A percentile compares a stretch with the other conserved stretches of the same genome.
These are phyloP conservation scores for Parietaria judaica DNA, from an alignment of 306 rosid genomes.

Conservation along the genomic window DNA sequence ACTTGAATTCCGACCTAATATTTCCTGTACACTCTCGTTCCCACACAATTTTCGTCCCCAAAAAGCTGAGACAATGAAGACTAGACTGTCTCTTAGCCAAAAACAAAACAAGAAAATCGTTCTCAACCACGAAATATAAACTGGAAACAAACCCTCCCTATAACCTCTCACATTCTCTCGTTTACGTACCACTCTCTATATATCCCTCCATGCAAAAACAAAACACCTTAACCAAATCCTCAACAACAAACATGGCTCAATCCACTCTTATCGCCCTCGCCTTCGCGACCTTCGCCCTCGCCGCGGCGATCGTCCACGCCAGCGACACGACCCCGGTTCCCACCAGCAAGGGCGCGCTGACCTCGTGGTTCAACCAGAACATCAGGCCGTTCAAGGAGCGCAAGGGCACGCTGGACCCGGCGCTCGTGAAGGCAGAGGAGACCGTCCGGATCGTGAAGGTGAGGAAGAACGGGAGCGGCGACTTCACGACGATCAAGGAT, in stretches of 20 bases:
- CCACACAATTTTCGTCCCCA: neutral
- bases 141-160: neutral
- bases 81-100: neutral
- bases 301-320: conserved; percentile 8
- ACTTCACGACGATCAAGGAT: conserved; percentile 34
- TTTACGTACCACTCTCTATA: neutral
- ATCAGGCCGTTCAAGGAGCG: conserved; percentile 8
- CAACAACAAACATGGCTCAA: neutral
- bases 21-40: neutral
- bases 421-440: conserved; percentile 35
- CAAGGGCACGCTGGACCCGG: conserved; percentile 26
- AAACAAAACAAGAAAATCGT: neutral
- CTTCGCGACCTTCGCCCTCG: conserved; percentile 4
- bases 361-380: conserved; percentile 30
- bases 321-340: conserved; percentile 24
- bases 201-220: neutral
- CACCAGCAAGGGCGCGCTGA: conserved; percentile 10
- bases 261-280: neutral
- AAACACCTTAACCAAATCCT: neutral
- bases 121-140: neutral
- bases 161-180: neutral
- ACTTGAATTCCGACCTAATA: neutral
- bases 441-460: conserved; percentile 31
- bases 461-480: conserved; percentile 34
- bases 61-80: neutral